phyloP scores from a whole-genome alignment of 2,329 filamentous ascomycete species.

The Talaromyces islandicus region DNA sequence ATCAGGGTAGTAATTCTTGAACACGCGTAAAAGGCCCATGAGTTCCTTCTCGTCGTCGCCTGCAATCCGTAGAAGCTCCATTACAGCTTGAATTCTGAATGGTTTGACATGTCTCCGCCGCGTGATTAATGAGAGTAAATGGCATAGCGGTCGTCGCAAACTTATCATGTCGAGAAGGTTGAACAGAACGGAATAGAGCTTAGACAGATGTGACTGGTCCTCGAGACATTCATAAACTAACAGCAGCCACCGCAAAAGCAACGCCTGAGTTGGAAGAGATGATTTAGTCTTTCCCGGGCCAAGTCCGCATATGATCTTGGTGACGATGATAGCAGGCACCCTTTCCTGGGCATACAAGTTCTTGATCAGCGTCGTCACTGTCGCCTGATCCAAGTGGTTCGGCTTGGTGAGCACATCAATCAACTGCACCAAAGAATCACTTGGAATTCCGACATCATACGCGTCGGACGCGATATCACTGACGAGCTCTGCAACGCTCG shows the following conservation, averaged over 20 bases:
- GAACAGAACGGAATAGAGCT: slow-evolving; percentile 70
- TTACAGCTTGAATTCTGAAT: slow-evolving; percentile 70
- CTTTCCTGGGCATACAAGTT: slow-evolving; percentile 68
- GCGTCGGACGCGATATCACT: slow-evolving; percentile 58
- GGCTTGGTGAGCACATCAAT: slow-evolving; percentile 62
- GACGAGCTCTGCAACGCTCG: slow-evolving; percentile 58
- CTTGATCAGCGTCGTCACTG: slow-evolving; percentile 61
- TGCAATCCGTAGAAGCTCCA: slow-evolving; percentile 43
- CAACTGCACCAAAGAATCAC: slow-evolving; percentile 55
- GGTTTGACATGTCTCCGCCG: slow-evolving; percentile 76
- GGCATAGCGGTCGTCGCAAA: slow-evolving; percentile 64
- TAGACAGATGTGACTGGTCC: slow-evolving; percentile 56
- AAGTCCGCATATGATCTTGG: slow-evolving; percentile 65
- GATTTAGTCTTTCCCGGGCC: slow-evolving; percentile 73
- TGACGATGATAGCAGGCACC: slow-evolving; percentile 55
- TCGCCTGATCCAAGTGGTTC: slow-evolving; percentile 70
- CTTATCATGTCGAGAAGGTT: slow-evolving; percentile 75
- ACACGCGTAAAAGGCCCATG: slow-evolving; percentile 70
- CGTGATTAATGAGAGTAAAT: slow-evolving; percentile 72
- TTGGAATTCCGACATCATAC: slow-evolving; percentile 63
- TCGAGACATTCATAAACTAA: slow-evolving; percentile 68
- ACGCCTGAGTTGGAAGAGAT: slow-evolving; percentile 61
- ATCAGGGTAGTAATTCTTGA: slow-evolving; percentile 86
- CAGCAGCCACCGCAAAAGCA: slow-evolving; percentile 71
- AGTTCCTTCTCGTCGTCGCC: slow-evolving; percentile 67